Base-by-base conservation (phyloP, 352 stramenopile genomes). In the Globisporangium uncinulatum region DNA sequence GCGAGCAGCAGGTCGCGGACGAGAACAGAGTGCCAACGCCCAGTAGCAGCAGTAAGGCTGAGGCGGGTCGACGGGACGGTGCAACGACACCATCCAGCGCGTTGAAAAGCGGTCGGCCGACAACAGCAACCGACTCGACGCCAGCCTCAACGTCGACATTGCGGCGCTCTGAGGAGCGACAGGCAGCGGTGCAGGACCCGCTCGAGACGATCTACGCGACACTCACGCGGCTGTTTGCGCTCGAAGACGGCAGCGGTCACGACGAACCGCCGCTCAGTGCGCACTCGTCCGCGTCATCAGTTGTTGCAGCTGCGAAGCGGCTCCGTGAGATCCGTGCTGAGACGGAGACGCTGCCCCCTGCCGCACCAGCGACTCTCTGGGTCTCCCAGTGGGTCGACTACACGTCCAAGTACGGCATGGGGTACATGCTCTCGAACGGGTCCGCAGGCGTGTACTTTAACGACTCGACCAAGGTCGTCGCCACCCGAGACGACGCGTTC, bases 361-460 rank as follows among this genome's bases (percentile, higher is more conserved):
- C 55, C 49, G 64, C 41, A 4, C 74, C 77, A 2, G 69, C 87
- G 4, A 77, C 66, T 0, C 83, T 98, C 56, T 99, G 97, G 95
- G 87, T 99, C 13, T 88, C 87, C 19, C 82, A 97, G 50, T 99
- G 98, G 77, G 96, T 99, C 8, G 97, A 99, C 68, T 99, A 99
- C 73, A 99, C 97, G 6, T 95, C 83, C 68, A 99, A 99, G 74
- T 99, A 99, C 71, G 97, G 97, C 52, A 89, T 99, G 55, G 97
- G 97, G 51, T 99, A 98, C 69, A 79, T 99, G 49, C 83, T 99
- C 10, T 98, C 94, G 51, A 97, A 98, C 76, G 95, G 95, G 46
- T 92, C 71, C 34, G 85, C 89, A 0, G 92, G 97, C 51, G 97
- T 99, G 8, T 99, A 99, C 69, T 99, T 99, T 61, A 99, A 99